phyloP scores from a whole-genome alignment of 2,329 filamentous ascomycete species.

The Penicillium sp. region DNA sequence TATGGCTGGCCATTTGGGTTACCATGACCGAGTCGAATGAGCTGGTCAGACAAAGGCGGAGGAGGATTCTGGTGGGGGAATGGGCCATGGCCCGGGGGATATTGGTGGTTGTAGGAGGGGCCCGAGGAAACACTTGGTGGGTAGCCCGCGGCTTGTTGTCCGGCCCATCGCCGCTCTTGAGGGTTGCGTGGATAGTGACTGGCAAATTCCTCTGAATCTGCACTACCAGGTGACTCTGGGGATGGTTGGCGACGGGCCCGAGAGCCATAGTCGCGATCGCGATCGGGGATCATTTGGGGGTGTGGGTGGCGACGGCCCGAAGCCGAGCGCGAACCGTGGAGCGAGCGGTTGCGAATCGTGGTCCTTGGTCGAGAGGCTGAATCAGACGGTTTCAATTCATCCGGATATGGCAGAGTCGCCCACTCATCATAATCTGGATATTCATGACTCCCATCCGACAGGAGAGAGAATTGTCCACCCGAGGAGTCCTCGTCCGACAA shows the following conservation, averaged over 20 bases:
- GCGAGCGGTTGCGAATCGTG: conserved; percentile 42
- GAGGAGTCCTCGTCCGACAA: conserved; percentile 47
- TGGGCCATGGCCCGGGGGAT: conserved; percentile 32
- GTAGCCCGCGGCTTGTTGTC: conserved; percentile 36
- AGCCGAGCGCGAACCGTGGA: conserved; percentile 38
- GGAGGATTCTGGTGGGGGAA: conserved; percentile 28
- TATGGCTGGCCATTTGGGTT: conserved; percentile 29
- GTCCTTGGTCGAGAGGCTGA: conserved; percentile 46
- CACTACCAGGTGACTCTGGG: conserved; percentile 59
- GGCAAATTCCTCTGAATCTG: conserved; percentile 66
- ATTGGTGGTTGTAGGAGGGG: conserved; percentile 35
- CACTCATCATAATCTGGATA: conserved; percentile 43
- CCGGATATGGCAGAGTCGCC: conserved; percentile 43
- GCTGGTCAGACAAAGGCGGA: conserved; percentile 31
- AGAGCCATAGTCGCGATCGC: conserved; percentile 39
- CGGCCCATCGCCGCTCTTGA: conserved; percentile 37
- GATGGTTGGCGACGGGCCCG: conserved; percentile 47
- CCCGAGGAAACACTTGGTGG: conserved; percentile 42
- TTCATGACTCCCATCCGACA: conserved; percentile 44
- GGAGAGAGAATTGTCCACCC: conserved; percentile 45
- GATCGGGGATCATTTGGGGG: conserved; percentile 31
- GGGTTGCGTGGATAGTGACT: conserved; percentile 45
- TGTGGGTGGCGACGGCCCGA: conserved; percentile 40
- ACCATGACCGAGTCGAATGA: conserved; percentile 32
- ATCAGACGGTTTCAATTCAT: conserved; percentile 50